These are phyloP conservation scores for Brettanomyces sp. DNA, from an alignment of 805 yeast genomes.

Conservation along the genomic window DNA sequence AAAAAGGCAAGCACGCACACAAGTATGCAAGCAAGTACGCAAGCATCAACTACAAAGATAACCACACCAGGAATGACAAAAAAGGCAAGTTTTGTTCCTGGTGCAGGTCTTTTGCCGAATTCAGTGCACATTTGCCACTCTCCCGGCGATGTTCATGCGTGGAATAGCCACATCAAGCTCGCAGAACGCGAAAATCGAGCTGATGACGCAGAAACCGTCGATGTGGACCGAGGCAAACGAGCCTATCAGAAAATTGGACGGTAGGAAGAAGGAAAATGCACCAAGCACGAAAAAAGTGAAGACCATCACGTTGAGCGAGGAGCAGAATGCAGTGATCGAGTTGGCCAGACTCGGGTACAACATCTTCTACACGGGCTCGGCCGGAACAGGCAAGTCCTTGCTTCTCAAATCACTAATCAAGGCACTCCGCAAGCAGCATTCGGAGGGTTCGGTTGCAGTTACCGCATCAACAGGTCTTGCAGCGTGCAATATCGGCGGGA, in stretches of 20 bases:
- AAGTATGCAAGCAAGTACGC: too few species aligned
- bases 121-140: neutral
- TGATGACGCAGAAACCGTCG: slow-evolving; percentile 14
- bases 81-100: neutral
- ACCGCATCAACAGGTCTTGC: slow-evolving; percentile 85
- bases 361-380: slow-evolving; percentile 92
- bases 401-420: slow-evolving; percentile 59
- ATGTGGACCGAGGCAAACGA: neutral
- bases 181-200: slow-evolving; percentile 9
- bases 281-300: slow-evolving; percentile 10
- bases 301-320: slow-evolving; percentile 36
- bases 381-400: slow-evolving; percentile 97
- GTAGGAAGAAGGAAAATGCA: neutral
- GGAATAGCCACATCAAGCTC: slow-evolving; percentile 6
- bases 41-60: too few species aligned
- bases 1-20: too few species aligned
- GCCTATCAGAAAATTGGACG: neutral
- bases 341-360: slow-evolving; percentile 54
- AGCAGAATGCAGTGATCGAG: slow-evolving; percentile 58
- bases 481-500: slow-evolving; percentile 74
- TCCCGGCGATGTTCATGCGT: slow-evolving; percentile 1
- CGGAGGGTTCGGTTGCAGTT: slow-evolving; percentile 49
- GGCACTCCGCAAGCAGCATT: slow-evolving; percentile 35
- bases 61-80: too few species aligned
- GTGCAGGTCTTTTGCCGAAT: neutral